phyloP scores from a whole-genome alignment of 257 asterid species.

The Cruciata laevipes region DNA sequence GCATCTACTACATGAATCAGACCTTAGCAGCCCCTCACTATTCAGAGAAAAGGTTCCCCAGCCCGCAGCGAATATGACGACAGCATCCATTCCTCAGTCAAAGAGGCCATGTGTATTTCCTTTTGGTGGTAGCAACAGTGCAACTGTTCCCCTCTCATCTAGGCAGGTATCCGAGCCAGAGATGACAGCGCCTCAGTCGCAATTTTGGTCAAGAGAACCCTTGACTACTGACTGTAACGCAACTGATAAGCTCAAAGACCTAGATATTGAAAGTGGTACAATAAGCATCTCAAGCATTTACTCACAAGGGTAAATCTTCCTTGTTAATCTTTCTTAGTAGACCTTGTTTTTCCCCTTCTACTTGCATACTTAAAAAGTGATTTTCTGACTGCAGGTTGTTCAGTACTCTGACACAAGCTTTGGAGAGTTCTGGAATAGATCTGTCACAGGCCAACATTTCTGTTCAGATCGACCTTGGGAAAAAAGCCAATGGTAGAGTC shows the following conservation, averaged over 20 bases:
- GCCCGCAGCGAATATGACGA: constrained; percentile 33
- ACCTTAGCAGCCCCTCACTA: constrained; percentile 41
- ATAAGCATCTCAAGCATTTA: constrained; percentile 69
- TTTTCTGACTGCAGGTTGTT: constrained; percentile 50
- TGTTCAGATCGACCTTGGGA: constrained; percentile 81
- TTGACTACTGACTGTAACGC: constrained; percentile 26
- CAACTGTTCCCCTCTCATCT: constrained; percentile 36
- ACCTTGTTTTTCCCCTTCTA: background rate
- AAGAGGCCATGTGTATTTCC: constrained; percentile 32
- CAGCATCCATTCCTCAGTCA: constrained; percentile 26
- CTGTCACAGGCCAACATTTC: constrained; percentile 78
- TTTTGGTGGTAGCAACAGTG: constrained; percentile 33
- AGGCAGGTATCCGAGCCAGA: constrained; percentile 33
- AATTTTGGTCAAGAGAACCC: constrained; percentile 27
- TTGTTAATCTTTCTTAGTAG: background rate
- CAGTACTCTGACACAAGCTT: constrained; percentile 69
- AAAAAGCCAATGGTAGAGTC: constrained; percentile 40
- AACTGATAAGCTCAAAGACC: constrained; percentile 38
- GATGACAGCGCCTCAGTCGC: constrained; percentile 35
- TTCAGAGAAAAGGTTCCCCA: constrained; percentile 41
- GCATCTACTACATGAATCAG: constrained; percentile 55
- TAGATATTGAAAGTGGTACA: constrained; percentile 59
- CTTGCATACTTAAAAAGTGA: background rate
- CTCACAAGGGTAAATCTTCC: constrained; percentile 64
- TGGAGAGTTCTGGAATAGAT: constrained; percentile 78